phyloP scores from a whole-genome alignment of 73 alveolate species.

The Uronychia setigera region DNA sequence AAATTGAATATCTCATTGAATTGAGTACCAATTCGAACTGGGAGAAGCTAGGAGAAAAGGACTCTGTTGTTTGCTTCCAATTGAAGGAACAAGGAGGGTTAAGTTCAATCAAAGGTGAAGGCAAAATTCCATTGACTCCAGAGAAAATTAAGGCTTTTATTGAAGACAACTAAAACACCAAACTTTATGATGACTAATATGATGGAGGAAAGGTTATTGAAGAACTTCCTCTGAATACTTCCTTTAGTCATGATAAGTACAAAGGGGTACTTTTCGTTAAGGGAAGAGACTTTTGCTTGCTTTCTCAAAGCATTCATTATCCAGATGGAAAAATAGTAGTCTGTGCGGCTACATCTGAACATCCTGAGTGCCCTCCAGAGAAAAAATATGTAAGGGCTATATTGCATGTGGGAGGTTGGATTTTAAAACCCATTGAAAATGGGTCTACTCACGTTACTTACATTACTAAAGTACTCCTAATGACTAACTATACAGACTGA shows the following conservation, averaged over 20 bases:
- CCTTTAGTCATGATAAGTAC: neutral
- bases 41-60: neutral
- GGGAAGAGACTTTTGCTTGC: neutral
- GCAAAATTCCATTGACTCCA: neutral
- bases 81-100: neutral
- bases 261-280: neutral
- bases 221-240: neutral
- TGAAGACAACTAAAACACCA: neutral
- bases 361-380: slow-evolving; percentile 21
- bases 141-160: neutral
- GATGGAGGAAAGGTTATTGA: neutral
- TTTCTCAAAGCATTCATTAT: neutral
- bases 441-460: neutral
- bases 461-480: neutral
- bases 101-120: neutral
- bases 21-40: neutral
- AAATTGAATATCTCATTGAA: neutral
- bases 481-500: too few species aligned
- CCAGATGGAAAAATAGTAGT: slow-evolving; percentile 5
- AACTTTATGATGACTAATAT: neutral
- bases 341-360: slow-evolving; percentile 8
- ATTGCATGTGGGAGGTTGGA: slow-evolving; percentile 28
- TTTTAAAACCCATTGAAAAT: slow-evolving; percentile 1
- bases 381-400: slow-evolving; percentile 29
- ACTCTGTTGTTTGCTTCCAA: neutral